phyloP scores from a whole-genome alignment of 148 eudicot genomes.

The Limonium bicolor region DNA sequence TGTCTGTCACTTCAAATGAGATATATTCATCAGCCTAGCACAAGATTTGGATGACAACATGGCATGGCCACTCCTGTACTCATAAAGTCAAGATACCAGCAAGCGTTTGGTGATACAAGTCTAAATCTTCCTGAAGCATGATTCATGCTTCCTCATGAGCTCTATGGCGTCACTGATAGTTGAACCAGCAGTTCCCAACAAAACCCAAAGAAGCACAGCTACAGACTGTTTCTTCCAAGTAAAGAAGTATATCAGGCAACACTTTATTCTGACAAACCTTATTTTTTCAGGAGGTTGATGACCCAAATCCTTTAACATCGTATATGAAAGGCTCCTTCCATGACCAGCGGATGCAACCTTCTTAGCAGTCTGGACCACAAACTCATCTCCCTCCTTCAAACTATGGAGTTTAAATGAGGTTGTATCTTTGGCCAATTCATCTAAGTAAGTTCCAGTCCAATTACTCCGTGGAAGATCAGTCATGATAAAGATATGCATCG shows the following conservation, averaged over 20 bases:
- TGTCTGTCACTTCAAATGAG: too few relatives aligned
- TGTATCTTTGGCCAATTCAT: conserved; percentile 14
- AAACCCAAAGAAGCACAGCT: conserved; percentile 38
- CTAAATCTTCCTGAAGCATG: conserved; percentile 9
- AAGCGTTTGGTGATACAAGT: neutral
- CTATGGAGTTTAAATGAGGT: conserved; percentile 18
- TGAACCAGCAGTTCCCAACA: conserved; percentile 36
- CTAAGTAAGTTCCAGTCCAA: conserved; percentile 23
- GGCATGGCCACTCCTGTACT: too few relatives aligned
- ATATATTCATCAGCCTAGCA: too few relatives aligned
- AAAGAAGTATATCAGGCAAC: conserved; percentile 22
- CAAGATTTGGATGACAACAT: too few relatives aligned
- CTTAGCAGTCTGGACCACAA: conserved; percentile 14
- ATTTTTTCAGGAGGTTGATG: neutral
- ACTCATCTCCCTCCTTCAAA: conserved; percentile 12
- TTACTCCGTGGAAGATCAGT: conserved; percentile 32
- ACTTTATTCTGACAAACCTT: conserved; percentile 9
- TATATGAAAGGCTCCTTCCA: conserved; percentile 10
- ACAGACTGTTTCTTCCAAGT: conserved; percentile 26
- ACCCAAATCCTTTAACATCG: neutral
- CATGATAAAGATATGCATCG: conserved; percentile 29
- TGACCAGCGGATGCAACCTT: conserved; percentile 14
- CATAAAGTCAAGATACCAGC: too few relatives aligned
- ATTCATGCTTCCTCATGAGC: conserved; percentile 24
- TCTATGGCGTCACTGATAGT: conserved; percentile 32